Conservation (phyloP, 2,329 filamentous ascomycete genomes). For the Microdochium paspali region DNA sequence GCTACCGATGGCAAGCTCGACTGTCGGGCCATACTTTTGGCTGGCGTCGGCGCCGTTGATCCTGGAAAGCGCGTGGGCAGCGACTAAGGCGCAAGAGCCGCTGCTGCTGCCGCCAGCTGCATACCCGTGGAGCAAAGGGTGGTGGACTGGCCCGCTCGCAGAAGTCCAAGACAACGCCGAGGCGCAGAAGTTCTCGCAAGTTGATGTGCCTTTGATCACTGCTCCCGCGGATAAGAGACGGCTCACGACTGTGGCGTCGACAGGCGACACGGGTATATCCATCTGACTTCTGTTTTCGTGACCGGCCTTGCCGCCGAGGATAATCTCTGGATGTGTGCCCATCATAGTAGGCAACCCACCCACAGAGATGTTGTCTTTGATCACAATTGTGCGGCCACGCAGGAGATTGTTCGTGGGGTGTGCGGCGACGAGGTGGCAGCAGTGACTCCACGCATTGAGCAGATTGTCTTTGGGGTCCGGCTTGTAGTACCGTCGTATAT, state of each 20-base stretch:
- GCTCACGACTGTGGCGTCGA: conserved; percentile 7
- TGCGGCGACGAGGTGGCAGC: conserved; percentile 14
- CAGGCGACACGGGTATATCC: conserved; percentile 6
- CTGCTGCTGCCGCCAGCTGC: conserved; percentile 12
- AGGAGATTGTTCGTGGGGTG: conserved; percentile 5
- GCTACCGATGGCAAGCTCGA: conserved; percentile 17
- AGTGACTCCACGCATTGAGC: conserved; percentile 23
- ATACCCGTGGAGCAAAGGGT: conserved; percentile 8
- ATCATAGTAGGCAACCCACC: conserved; percentile 8
- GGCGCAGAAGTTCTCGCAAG: conserved; percentile 11
- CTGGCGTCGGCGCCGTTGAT: not conserved
- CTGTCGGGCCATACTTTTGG: conserved; percentile 5
- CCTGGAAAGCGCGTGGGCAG: conserved; percentile 5
- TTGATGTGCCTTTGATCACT: conserved; percentile 8
- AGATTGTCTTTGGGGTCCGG: conserved; percentile 13
- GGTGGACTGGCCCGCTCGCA: conserved; percentile 9
- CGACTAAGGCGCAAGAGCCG: conserved; percentile 19
- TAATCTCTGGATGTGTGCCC: conserved; percentile 7
- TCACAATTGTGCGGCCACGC: conserved; percentile 6
- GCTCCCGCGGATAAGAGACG: conserved; percentile 8
- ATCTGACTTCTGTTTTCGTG: too few species aligned
- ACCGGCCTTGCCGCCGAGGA: conserved; percentile 6
- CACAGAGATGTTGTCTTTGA: conserved; percentile 11
- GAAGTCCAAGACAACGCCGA: conserved; percentile 9
- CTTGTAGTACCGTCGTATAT: conserved; percentile 9